phyloP scores from a whole-genome alignment of 2,329 filamentous ascomycete genomes.

The Capronia coronata region DNA sequence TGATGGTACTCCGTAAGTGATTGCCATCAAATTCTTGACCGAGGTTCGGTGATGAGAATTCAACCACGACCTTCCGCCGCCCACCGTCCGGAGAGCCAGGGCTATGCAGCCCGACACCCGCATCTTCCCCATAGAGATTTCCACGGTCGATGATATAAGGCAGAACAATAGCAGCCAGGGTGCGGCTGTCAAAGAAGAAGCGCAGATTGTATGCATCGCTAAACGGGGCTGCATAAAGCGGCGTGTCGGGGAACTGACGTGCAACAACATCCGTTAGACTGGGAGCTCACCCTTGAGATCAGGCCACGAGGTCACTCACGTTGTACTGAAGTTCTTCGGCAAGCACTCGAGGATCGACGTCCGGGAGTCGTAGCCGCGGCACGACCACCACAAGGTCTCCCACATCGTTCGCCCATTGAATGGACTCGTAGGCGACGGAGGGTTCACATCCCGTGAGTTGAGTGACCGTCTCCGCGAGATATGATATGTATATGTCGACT shows the following conservation, averaged over 20 bases:
- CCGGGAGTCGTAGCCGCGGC: conserved; percentile 72
- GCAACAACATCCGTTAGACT: not conserved
- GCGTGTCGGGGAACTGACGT: conserved; percentile 60
- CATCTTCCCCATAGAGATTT: conserved; percentile 58
- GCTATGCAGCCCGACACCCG: conserved; percentile 55
- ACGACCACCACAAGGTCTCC: conserved; percentile 74
- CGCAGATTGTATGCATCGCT: conserved; percentile 64
- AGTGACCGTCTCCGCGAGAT: conserved; percentile 63
- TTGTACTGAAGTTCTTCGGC: conserved; percentile 44
- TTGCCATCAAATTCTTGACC: conserved; percentile 75
- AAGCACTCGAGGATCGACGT: conserved; percentile 58
- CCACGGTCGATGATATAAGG: conserved; percentile 62
- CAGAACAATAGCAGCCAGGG: conserved; percentile 60
- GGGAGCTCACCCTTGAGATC: not conserved
- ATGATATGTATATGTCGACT: conserved; percentile 69
- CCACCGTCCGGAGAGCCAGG: conserved; percentile 51
- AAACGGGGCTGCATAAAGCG: conserved; percentile 64
- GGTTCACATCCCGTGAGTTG: conserved; percentile 64
- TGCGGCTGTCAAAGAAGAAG: conserved; percentile 71
- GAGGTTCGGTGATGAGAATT: conserved; percentile 81
- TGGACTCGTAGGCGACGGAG: conserved; percentile 63
- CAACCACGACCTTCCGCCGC: conserved; percentile 66
- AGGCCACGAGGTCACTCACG: conserved; percentile 1
- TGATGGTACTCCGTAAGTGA: conserved; percentile 69
- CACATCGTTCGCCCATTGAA: conserved; percentile 78